Conservation (phyloP, 2,329 filamentous ascomycete genomes). For the Trichoderma citrinoviride region DNA sequence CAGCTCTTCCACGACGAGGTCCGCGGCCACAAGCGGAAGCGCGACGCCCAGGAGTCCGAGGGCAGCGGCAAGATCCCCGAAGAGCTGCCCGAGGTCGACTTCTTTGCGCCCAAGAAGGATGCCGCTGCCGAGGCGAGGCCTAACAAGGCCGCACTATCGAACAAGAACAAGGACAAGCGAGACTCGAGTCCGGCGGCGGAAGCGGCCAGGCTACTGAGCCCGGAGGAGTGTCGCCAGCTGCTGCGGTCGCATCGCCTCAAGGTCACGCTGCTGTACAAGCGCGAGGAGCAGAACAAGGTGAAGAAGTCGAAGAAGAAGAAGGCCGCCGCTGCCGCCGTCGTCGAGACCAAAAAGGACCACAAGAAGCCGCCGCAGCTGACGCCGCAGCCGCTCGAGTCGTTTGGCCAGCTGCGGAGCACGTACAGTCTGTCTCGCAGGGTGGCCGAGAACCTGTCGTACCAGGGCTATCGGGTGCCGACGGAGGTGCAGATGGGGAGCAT, state of each 20-base stretch:
- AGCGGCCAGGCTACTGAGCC: slow-evolving; percentile 47
- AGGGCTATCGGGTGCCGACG: slow-evolving; percentile 84
- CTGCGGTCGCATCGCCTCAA: slow-evolving; percentile 82
- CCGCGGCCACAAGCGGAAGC: slow-evolving; percentile 55
- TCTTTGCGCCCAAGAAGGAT: slow-evolving; percentile 55
- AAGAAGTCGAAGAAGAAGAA: slow-evolving; percentile 58
- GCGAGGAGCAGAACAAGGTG: slow-evolving; percentile 41
- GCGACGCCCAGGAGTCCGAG: slow-evolving; percentile 40
- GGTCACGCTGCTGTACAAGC: slow-evolving; percentile 68
- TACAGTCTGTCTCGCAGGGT: slow-evolving; percentile 75
- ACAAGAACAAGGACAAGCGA: slow-evolving; percentile 26
- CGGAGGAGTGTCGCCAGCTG: slow-evolving; percentile 70
- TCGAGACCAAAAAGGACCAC: slow-evolving; percentile 45
- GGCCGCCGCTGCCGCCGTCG: slow-evolving; percentile 36
- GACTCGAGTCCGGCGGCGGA: slow-evolving; percentile 31
- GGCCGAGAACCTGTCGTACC: slow-evolving; percentile 73
- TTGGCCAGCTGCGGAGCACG: slow-evolving; percentile 65
- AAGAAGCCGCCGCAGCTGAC: slow-evolving; percentile 62
- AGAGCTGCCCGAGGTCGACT: slow-evolving; percentile 52
- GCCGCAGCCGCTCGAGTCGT: slow-evolving; percentile 76
- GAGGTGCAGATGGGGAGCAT: slow-evolving; percentile 89
- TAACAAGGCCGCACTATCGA: slow-evolving; percentile 18
- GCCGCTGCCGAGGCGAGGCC: slow-evolving; percentile 37
- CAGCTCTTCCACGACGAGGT: slow-evolving; percentile 65
- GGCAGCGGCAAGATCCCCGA: slow-evolving; percentile 26